Evolutionary conservation across 2,329 filamentous ascomycete species (phyloP).

Genomic region (Penicillium sp.): DNA sequence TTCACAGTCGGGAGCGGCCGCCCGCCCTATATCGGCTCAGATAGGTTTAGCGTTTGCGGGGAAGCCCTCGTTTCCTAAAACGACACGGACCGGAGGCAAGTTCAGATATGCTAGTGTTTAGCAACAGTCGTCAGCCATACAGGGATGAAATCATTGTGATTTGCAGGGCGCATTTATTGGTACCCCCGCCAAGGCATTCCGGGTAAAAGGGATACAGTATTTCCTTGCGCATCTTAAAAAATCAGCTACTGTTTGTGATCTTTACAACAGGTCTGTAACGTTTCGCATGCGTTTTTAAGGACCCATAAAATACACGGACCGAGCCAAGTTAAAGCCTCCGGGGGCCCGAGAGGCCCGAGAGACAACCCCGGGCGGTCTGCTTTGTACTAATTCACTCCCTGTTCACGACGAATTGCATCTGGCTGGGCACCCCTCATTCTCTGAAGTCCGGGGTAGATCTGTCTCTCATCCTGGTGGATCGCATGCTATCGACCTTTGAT

Average conservation of each 20-base stretch:
- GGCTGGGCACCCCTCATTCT: conserved; percentile 4
- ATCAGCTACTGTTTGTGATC: background rate
- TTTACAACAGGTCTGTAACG: background rate
- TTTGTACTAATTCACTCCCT: background rate
- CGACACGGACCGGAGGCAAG: conserved; percentile 1
- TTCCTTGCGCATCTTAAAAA: background rate
- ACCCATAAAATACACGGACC: background rate
- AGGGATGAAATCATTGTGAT: background rate
- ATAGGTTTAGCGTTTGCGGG: conserved; percentile 5
- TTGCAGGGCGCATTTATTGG: background rate
- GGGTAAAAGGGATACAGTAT: background rate
- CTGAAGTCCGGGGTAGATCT: conserved; percentile 3
- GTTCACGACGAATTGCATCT: conserved; percentile 1
- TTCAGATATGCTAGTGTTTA: background rate
- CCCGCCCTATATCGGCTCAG: background rate
- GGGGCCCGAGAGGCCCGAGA: background rate
- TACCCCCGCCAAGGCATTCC: background rate
- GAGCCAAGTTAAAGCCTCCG: background rate
- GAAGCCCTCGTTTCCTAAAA: background rate
- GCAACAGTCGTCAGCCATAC: background rate
- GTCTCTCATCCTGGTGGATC: background rate
- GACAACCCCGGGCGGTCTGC: background rate
- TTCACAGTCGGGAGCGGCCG: background rate
- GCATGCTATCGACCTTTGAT: background rate
- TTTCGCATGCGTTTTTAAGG: background rate